phyloP scores from a whole-genome alignment of 164 flowering plant species.

The Berberis thunbergii region DNA sequence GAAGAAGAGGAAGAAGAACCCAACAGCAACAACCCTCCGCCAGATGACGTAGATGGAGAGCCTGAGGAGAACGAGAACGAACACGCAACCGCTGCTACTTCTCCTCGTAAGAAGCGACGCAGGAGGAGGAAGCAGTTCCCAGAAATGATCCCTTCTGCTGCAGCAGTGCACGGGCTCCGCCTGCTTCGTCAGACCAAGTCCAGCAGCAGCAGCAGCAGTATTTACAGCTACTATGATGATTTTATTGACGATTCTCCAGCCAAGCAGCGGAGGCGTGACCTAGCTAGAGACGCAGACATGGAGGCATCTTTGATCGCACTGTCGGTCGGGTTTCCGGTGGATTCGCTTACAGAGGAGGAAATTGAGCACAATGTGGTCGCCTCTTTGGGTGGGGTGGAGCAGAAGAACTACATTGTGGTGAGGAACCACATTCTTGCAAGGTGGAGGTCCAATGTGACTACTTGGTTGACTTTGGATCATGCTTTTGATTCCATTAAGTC shows the following conservation, averaged over 20 bases:
- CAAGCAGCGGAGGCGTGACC: constrained; percentile 13
- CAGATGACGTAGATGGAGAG: too few relatives aligned
- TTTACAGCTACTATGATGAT: constrained; percentile 27
- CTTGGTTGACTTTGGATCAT: constrained; percentile 65
- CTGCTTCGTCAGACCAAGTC: constrained; percentile 33
- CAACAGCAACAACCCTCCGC: too few relatives aligned
- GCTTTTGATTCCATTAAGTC: constrained; percentile 60
- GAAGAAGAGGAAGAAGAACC: too few relatives aligned
- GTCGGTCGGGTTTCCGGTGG: constrained; percentile 87
- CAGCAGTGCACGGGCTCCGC: constrained; percentile 31
- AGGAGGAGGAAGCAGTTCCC: constrained; percentile 66
- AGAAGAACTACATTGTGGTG: constrained; percentile 71
- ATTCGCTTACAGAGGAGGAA: constrained; percentile 89
- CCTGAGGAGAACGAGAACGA: not conserved
- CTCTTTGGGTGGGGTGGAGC: constrained; percentile 60
- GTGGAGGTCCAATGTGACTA: constrained; percentile 75
- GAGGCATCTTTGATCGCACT: constrained; percentile 72
- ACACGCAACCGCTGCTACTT: not conserved
- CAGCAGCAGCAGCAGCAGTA: constrained; percentile 15
- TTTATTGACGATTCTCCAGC: constrained; percentile 25
- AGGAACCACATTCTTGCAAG: constrained; percentile 78
- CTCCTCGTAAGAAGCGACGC: constrained; percentile 40
- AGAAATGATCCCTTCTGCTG: constrained; percentile 42
- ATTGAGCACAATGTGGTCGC: constrained; percentile 70
- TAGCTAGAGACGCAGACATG: constrained; percentile 59